phyloP scores from a whole-genome alignment of 305 asterid genomes.

The Fraxinus greggii region DNA sequence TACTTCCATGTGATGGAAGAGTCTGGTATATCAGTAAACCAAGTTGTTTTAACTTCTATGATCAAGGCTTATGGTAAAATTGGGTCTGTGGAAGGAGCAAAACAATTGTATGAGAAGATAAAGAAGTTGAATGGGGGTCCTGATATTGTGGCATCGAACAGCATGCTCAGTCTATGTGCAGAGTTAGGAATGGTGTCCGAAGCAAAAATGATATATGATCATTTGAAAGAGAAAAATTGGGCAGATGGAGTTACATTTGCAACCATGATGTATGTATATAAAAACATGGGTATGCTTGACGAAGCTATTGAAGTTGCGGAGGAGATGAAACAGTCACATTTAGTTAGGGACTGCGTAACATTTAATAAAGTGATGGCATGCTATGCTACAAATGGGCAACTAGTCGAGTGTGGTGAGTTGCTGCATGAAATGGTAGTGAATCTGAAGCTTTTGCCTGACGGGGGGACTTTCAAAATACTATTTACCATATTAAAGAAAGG shows the following conservation, averaged over 20 bases:
- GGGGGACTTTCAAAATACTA: slow-evolving; percentile 66
- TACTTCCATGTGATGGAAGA: slow-evolving; percentile 65
- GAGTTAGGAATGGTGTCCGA: slow-evolving; percentile 81
- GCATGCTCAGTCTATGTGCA: slow-evolving; percentile 75
- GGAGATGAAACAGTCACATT: slow-evolving; percentile 63
- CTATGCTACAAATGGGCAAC: slow-evolving; percentile 66
- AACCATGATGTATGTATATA: slow-evolving; percentile 79
- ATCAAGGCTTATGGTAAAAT: slow-evolving; percentile 77
- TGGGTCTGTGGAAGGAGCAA: slow-evolving; percentile 81
- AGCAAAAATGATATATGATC: slow-evolving; percentile 54
- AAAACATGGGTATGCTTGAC: slow-evolving; percentile 91
- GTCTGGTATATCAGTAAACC: slow-evolving; percentile 64
- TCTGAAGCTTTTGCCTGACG: slow-evolving; percentile 56
- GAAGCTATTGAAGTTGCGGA: slow-evolving; percentile 75
- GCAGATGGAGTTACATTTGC: slow-evolving; percentile 84
- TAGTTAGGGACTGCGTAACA: slow-evolving; percentile 54
- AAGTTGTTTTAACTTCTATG: slow-evolving; percentile 73
- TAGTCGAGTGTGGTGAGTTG: slow-evolving; percentile 69
- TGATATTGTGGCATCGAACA: slow-evolving; percentile 80
- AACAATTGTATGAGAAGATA: slow-evolving; percentile 61
- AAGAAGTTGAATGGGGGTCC: slow-evolving; percentile 63
- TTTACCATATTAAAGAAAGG: slow-evolving; percentile 73
- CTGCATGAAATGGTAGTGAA: slow-evolving; percentile 70
- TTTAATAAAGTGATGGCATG: slow-evolving; percentile 80
- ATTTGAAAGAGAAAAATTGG: slow-evolving; percentile 39